These are phyloP conservation scores for Cylindrodendrum hubeiense DNA, from an alignment of 2,329 filamentous ascomycete genomes.

Conservation along the genomic window DNA sequence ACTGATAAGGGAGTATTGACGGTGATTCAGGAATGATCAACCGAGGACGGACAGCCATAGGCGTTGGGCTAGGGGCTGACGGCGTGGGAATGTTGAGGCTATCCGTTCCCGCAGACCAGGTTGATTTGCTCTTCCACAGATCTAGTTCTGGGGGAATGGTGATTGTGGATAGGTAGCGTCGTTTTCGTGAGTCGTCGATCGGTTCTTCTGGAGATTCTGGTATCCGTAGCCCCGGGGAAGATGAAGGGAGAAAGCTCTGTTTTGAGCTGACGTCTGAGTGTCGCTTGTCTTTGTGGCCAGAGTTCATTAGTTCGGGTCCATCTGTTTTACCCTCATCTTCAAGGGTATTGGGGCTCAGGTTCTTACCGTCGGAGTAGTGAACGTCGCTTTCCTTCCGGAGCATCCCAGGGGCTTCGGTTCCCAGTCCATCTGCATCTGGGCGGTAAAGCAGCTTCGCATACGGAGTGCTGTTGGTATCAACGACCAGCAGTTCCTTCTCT, in stretches of 20 bases:
- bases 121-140: background rate
- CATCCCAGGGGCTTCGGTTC: background rate
- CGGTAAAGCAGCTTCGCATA: slow-evolving; percentile 59
- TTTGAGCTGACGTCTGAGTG: too few species aligned
- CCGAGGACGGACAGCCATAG: slow-evolving; percentile 45
- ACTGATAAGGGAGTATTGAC: slow-evolving; percentile 15
- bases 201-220: background rate
- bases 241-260: background rate
- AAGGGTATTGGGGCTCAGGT: background rate
- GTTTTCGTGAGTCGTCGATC: background rate
- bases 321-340: background rate
- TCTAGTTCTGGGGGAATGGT: slow-evolving; percentile 11
- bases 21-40: slow-evolving; percentile 37
- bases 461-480: slow-evolving; percentile 68
- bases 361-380: background rate
- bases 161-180: background rate
- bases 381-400: background rate
- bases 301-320: background rate
- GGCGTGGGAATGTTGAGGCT: slow-evolving; percentile 45
- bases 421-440: slow-evolving; percentile 1
- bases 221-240: background rate
- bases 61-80: slow-evolving; percentile 50
- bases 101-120: background rate
- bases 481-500: slow-evolving; percentile 75
- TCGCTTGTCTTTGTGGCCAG: background rate